These are phyloP conservation scores for Mucor racemosus DNA, from an alignment of 371 early-diverging fungal genomes.

Conservation along the genomic window DNA sequence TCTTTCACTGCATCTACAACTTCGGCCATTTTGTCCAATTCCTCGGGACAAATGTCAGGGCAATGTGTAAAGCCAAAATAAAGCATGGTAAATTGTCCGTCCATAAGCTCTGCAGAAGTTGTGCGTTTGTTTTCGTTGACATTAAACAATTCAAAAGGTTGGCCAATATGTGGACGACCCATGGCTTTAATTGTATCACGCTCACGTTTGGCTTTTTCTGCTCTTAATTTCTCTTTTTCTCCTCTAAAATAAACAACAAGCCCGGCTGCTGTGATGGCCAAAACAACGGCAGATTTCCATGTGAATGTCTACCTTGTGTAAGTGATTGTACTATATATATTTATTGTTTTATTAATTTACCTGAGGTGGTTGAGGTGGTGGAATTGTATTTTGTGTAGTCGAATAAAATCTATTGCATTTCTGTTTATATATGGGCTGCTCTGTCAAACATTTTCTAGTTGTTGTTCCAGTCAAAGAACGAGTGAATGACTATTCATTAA, in stretches of 20 bases:
- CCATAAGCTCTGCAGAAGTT: slow-evolving; percentile 23
- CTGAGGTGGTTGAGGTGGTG: background rate
- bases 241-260: slow-evolving; percentile 62
- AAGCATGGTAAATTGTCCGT: slow-evolving; percentile 82
- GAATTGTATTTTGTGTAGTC: background rate
- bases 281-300: slow-evolving; percentile 55
- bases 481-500: background rate
- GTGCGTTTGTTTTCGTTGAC: slow-evolving; percentile 51
- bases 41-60: slow-evolving; percentile 98
- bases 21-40: slow-evolving; percentile 95
- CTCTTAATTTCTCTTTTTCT: slow-evolving; percentile 63
- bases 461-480: background rate
- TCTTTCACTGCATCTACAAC: slow-evolving; percentile 73
- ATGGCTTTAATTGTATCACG: slow-evolving; percentile 42
- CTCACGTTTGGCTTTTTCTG: slow-evolving; percentile 42
- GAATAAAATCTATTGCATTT: background rate
- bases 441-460: background rate
- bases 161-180: slow-evolving; percentile 89
- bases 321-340: background rate
- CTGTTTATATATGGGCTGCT: background rate
- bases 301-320: slow-evolving; percentile 44
- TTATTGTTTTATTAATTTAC: background rate
- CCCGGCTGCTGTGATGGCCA: slow-evolving; percentile 63
- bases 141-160: slow-evolving; percentile 87
- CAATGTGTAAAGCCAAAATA: slow-evolving; percentile 99